These are phyloP conservation scores for Fusarium neocosmosporiellum DNA, from an alignment of 2,329 filamentous ascomycete species.

Conservation along the genomic window DNA sequence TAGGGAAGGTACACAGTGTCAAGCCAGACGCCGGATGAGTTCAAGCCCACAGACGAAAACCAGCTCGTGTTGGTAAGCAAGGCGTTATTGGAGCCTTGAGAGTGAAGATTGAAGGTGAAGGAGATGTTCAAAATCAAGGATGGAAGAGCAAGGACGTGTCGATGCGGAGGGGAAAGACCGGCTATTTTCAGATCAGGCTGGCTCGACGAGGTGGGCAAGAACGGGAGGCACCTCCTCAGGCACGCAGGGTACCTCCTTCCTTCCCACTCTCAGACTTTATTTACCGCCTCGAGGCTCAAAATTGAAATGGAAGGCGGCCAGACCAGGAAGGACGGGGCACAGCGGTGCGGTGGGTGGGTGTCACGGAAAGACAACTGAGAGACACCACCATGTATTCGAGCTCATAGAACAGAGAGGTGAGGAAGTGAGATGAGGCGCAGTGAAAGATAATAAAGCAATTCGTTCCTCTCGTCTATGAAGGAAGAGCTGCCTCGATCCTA, in stretches of 20 bases:
- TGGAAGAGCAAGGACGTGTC: not conserved
- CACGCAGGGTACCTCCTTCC: not conserved
- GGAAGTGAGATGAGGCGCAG: slow-evolving; percentile 19
- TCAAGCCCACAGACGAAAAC: not conserved
- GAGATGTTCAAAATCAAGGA: not conserved
- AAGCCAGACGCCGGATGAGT: slow-evolving; percentile 11
- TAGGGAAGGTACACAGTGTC: slow-evolving; percentile 26
- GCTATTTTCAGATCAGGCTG: slow-evolving; percentile 1
- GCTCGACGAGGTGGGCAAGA: slow-evolving; percentile 1
- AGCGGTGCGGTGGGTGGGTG: slow-evolving; percentile 13
- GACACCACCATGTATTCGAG: slow-evolving; percentile 5
- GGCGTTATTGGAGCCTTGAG: not conserved
- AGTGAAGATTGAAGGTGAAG: not conserved
- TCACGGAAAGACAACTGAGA: slow-evolving; percentile 10
- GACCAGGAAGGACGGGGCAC: not conserved
- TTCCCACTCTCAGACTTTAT: not conserved
- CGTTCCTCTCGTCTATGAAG: not conserved
- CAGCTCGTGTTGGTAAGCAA: slow-evolving; percentile 13
- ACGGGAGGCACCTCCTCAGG: not conserved
- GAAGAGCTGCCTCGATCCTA: not conserved
- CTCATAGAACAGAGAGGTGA: not conserved
- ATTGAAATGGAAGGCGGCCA: not conserved
- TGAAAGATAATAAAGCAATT: slow-evolving; percentile 1
- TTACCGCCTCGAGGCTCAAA: slow-evolving; percentile 2
- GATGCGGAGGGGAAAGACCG: not conserved